These are phyloP conservation scores for Ensete ventricosum DNA, from an alignment of 176 grass and related monocot genomes.

Conservation along the genomic window DNA sequence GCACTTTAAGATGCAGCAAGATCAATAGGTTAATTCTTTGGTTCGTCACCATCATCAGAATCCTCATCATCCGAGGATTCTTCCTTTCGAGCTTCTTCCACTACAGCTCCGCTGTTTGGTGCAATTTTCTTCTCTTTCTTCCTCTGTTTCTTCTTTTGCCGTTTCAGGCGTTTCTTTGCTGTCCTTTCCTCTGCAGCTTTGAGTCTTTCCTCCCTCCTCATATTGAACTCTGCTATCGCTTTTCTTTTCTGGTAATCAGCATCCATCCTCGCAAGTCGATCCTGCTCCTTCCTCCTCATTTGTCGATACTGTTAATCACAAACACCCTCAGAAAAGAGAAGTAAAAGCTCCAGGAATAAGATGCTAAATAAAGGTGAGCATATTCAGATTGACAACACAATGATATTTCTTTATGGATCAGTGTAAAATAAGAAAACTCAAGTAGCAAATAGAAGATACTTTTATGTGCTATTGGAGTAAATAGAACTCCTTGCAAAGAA, in stretches of 20 bases:
- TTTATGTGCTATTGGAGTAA: no score
- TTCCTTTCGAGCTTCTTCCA: constrained; percentile 10
- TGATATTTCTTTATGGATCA: no score
- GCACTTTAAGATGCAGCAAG: no score
- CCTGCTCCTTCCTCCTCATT: constrained; percentile 13
- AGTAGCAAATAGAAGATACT: neutral
- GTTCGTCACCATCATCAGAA: constrained; percentile 36
- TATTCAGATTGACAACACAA: neutral
- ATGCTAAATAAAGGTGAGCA: neutral
- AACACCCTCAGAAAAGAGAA: neutral
- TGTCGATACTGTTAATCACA: constrained; percentile 64
- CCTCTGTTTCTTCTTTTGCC: constrained; percentile 7
- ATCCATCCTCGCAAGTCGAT: constrained; percentile 14
- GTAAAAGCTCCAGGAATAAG: neutral
- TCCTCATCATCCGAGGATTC: constrained; percentile 42
- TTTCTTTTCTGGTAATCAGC: constrained; percentile 21
- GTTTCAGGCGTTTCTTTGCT: constrained; percentile 9
- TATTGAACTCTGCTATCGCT: constrained; percentile 19
- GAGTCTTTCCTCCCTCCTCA: constrained; percentile 84
- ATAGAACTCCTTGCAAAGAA: no score
- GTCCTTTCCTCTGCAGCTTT: constrained; percentile 33
- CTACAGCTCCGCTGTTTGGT: neutral
- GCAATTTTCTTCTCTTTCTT: constrained; percentile 12
- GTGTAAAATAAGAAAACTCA: no score
- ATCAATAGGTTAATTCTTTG: constrained; percentile 12